phyloP scores from a whole-genome alignment of 1,284 basidiomycete genomes.

The Cystobasidiaceae sp. region DNA sequence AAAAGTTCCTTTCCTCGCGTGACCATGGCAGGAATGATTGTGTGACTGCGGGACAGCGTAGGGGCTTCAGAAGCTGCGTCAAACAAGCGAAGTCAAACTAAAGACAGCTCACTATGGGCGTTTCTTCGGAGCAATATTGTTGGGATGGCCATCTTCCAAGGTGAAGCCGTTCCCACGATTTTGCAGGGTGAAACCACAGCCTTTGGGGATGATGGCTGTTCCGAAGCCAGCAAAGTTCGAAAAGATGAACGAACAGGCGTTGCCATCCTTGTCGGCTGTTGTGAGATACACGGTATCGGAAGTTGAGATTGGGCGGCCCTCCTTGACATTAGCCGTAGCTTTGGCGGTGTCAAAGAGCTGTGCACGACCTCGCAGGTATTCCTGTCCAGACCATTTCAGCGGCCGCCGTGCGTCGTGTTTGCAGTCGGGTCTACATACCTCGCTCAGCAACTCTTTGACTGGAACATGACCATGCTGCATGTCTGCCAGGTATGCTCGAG shows the following conservation, averaged over 20 bases:
- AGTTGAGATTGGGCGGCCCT: conserved; percentile 71
- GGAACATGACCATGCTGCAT: conserved; percentile 69
- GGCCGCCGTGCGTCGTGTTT: too few relatives aligned
- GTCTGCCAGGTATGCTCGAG: conserved; percentile 80
- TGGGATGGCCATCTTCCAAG: conserved; percentile 72
- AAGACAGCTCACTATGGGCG: conserved; percentile 18
- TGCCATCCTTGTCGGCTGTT: conserved; percentile 47
- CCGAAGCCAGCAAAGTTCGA: conserved; percentile 50
- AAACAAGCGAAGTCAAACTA: background rate
- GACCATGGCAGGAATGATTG: conserved; percentile 70
- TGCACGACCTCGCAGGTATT: conserved; percentile 73
- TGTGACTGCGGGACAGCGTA: conserved; percentile 30
- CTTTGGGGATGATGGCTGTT: conserved; percentile 70
- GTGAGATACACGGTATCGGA: conserved; percentile 89
- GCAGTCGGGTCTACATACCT: conserved; percentile 52
- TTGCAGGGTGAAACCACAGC: conserved; percentile 91
- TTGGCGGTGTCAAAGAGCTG: conserved; percentile 65
- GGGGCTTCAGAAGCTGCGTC: conserved; percentile 28
- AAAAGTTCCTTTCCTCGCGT: conserved; percentile 74
- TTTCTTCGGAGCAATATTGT: conserved; percentile 56
- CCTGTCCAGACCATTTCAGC: conserved; percentile 51
- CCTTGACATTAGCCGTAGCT: conserved; percentile 61
- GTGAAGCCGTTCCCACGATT: conserved; percentile 84
- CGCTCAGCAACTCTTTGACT: conserved; percentile 69
- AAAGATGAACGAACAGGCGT: conserved; percentile 73